Percentiles rank a stretch among this genome's conserved stretches.
phyloP scores from a whole-genome alignment of 2,329 filamentous ascomycete genomes.

The Colletotrichum sp. region DNA sequence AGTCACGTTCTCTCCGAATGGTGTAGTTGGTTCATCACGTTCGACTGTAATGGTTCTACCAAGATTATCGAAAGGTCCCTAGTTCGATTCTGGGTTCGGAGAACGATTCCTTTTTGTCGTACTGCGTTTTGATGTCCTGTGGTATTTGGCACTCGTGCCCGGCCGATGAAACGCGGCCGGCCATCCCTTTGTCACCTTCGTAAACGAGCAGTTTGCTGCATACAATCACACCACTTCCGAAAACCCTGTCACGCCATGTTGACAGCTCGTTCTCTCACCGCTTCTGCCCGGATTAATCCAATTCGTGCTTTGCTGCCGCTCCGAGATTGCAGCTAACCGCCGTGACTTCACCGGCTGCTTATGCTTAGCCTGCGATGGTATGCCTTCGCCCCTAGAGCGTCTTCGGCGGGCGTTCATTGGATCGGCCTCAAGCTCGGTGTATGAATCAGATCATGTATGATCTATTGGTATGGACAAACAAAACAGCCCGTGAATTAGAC shows the following conservation, averaged over 20 bases:
- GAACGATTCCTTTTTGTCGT: background rate
- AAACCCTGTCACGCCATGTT: background rate
- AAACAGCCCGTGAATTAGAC: background rate
- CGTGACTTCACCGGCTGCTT: background rate
- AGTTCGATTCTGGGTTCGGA: constrained; percentile 13
- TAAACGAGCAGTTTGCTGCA: background rate
- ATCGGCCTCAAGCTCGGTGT: background rate
- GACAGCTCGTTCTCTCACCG: background rate
- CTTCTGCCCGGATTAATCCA: background rate
- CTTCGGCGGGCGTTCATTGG: background rate
- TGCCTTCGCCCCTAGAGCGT: background rate
- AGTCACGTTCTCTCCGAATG: constrained; percentile 7
- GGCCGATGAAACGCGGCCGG: background rate
- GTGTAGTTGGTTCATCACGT: constrained; percentile 15
- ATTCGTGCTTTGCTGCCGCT: background rate
- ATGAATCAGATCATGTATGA: background rate
- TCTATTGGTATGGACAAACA: background rate
- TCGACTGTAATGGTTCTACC: constrained; percentile 11
- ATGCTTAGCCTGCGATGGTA: background rate
- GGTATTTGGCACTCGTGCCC: accelerated
- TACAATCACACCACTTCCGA: background rate
- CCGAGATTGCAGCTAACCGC: background rate
- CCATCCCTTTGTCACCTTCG: background rate
- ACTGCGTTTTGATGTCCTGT: background rate
- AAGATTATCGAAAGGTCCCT: constrained; percentile 9